These are phyloP conservation scores for Trichopus zeylanicus DNA, from an alignment of 116 monocot species.

Conservation along the genomic window DNA sequence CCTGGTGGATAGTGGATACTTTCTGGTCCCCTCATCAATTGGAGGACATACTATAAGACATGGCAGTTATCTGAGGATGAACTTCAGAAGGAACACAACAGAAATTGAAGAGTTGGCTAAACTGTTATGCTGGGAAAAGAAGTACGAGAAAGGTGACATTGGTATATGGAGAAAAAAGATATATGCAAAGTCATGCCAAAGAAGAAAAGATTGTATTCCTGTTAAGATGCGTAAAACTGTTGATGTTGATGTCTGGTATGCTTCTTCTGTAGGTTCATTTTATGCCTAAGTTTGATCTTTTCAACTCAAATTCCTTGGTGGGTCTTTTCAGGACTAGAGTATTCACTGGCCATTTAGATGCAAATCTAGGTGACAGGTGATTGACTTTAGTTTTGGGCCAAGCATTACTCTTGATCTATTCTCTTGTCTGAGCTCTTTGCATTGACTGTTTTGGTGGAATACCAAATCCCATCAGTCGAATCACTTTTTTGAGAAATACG, in stretches of 20 bases:
- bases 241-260: conserved; percentile 34
- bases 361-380: neutral
- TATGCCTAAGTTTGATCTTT: neutral
- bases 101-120: conserved; percentile 35
- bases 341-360: neutral
- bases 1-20: conserved; percentile 70
- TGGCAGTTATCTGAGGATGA: conserved; percentile 30
- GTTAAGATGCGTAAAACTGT: conserved; percentile 19
- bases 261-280: neutral
- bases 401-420: neutral
- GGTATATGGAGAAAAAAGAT: conserved; percentile 38
- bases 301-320: neutral
- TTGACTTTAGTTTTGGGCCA: neutral
- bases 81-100: conserved; percentile 33
- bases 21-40: conserved; percentile 63
- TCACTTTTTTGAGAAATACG: neutral
- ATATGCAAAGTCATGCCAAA: conserved; percentile 22
- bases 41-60: conserved; percentile 32
- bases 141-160: conserved; percentile 43
- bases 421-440: neutral
- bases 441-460: neutral
- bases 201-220: conserved; percentile 7
- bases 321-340: neutral
- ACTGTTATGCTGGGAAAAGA: conserved; percentile 51
- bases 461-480: neutral